Base-by-base conservation (phyloP, 2,329 filamentous ascomycete genomes). In the Xylariaceae sp. region DNA sequence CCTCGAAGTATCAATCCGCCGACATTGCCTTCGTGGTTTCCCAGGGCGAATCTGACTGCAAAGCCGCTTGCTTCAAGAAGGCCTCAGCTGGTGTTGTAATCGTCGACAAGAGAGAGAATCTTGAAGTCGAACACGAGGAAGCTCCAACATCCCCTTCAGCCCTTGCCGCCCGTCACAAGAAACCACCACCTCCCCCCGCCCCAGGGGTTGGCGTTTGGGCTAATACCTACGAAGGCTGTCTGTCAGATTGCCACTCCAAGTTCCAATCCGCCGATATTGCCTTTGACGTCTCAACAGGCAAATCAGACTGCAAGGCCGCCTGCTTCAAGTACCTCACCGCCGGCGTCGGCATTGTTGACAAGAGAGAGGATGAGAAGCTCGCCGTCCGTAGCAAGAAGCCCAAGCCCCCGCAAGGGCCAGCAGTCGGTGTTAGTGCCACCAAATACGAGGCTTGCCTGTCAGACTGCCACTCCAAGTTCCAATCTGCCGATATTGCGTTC, bases 371-470 rank as follows among this genome's bases (percentile, higher is more conserved):
- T 6, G 41, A 34, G 2, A 23, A 6, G 11, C 8, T 51, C 23
- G 49, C 23, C n/a, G 17, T 13, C 2, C 49, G 49, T 9, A 18
- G 17, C 18, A 45, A 10, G 10, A 18, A 2, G 6, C 39, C 4
- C 9, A n/a, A n/a, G 47, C 48, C 35, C 47, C 48, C 35, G 0
- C 45, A 41, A 2, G 9, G 8, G 1, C 55, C 45, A 15, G 44
- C 45, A 2, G 11, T 60, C 6, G 47, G 41, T 17, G 9, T 44
- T 1, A 55, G 45, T 2, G 35, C 35, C 35, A 35, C 17, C 2
- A 39, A 55, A 10, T 64, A 56, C 41, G 55, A 64, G 10, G 34
- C 2, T 9, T 60, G 58, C 35, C 35, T 60, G 51, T 44, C 11
- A 2, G 30, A 23, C 10, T 65, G 63, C 51, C 39, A 39, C 13